phyloP scores from a whole-genome alignment of 805 yeast genomes.

The Pichia eremophila region DNA sequence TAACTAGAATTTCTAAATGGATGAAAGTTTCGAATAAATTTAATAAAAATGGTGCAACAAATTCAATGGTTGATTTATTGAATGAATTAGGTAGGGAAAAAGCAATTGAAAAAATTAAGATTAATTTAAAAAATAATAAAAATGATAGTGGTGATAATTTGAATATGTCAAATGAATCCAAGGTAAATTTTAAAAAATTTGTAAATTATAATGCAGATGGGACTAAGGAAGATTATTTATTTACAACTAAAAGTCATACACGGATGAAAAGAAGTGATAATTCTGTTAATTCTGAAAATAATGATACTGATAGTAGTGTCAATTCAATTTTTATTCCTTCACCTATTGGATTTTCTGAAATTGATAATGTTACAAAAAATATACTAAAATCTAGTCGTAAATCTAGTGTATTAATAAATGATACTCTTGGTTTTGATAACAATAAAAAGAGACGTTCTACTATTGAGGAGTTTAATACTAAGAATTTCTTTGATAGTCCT shows the following conservation, averaged over 20 bases:
- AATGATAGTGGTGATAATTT: constrained; percentile 22
- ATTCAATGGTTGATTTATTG: constrained; percentile 42
- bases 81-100: constrained; percentile 47
- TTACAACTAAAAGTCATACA: too few species aligned
- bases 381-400: not conserved
- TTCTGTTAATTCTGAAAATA: too few species aligned
- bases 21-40: constrained; percentile 30
- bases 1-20: constrained; percentile 30
- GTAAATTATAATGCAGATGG: constrained; percentile 6
- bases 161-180: constrained; percentile 19
- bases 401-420: too few species aligned
- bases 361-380: constrained; percentile 7
- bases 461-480: too few species aligned
- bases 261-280: too few species aligned
- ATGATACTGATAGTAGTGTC: too few species aligned
- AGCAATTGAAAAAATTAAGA: constrained; percentile 28
- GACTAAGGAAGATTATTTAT: not conserved
- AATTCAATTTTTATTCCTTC: constrained; percentile 19
- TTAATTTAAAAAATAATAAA: constrained; percentile 11
- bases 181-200: constrained; percentile 22
- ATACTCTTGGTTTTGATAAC: too few species aligned
- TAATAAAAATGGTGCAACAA: constrained; percentile 41
- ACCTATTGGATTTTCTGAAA: constrained; percentile 22
- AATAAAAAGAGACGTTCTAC: too few species aligned
- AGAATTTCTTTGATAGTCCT: too few species aligned